These are phyloP conservation scores for Zygosaccharomyces siamensis DNA, from an alignment of 805 yeast genomes.

Conservation along the genomic window DNA sequence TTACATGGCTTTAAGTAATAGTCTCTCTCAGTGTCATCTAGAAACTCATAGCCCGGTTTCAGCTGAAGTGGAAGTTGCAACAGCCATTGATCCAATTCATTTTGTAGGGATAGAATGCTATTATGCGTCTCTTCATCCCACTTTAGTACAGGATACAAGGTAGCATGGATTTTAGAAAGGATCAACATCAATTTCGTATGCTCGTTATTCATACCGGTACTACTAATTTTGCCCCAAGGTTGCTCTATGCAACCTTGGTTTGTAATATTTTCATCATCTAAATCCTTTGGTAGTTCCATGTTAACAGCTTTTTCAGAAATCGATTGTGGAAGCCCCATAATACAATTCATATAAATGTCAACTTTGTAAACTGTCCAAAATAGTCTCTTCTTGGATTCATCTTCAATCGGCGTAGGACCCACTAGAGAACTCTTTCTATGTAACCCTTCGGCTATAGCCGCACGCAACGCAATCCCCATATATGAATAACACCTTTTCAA, in stretches of 20 bases:
- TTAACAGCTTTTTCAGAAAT: constrained; percentile 76
- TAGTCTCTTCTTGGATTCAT: constrained; percentile 76
- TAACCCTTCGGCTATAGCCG: constrained; percentile 76
- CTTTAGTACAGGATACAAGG: constrained; percentile 11
- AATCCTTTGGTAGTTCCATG: constrained; percentile 77
- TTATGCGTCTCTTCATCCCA: constrained; percentile 14
- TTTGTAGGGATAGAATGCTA: constrained; percentile 57
- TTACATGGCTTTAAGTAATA: constrained; percentile 67
- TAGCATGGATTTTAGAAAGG: constrained; percentile 34
- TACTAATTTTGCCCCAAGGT: constrained; percentile 52
- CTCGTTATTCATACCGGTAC: constrained; percentile 76
- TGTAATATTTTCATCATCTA: constrained; percentile 84
- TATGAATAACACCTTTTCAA: constrained; percentile 83
- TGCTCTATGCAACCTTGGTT: constrained; percentile 50
- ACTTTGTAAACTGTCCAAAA: constrained; percentile 89
- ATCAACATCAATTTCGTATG: constrained; percentile 74
- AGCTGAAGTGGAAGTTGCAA: constrained; percentile 64
- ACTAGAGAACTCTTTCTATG: constrained; percentile 63
- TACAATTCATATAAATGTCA: constrained; percentile 84
- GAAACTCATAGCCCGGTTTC: constrained; percentile 66
- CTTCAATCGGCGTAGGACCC: constrained; percentile 67
- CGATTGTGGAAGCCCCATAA: constrained; percentile 79
- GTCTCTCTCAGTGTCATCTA: constrained; percentile 38
- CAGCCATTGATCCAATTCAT: constrained; percentile 68
- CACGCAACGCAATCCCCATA: constrained; percentile 80